Evolutionary conservation across 768 basidiomycete species (phyloP).

Genomic region (Serpula lacrymans): DNA sequence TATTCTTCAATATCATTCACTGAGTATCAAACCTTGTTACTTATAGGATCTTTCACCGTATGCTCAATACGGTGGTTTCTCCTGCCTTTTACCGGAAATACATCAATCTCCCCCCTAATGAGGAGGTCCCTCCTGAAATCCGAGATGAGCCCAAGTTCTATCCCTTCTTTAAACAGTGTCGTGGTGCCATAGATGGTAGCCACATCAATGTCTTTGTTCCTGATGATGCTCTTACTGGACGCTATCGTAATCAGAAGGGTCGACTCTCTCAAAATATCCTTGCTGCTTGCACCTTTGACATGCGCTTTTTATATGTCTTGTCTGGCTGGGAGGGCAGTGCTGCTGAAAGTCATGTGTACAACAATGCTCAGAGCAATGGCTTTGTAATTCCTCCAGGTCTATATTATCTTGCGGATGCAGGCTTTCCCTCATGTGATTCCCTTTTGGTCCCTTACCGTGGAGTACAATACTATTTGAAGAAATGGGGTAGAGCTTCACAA

Average conservation of each 20-base stretch:
- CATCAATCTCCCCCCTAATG: constrained; percentile 16
- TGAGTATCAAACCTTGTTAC: no score
- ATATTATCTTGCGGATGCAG: constrained; percentile 27
- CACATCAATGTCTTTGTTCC: constrained; percentile 22
- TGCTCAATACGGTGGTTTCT: no score
- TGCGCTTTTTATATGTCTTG: constrained; percentile 21
- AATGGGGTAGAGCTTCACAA: constrained; percentile 22
- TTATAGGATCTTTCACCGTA: no score
- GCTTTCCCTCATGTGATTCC: constrained; percentile 21
- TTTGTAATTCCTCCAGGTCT: constrained; percentile 12
- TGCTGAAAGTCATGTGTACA: constrained; percentile 15
- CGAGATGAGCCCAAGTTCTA: constrained; percentile 16
- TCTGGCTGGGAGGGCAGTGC: constrained; percentile 28
- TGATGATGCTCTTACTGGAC: constrained; percentile 8
- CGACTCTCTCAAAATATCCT: constrained; percentile 20
- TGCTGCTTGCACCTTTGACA: constrained; percentile 16
- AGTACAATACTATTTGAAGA: constrained; percentile 33
- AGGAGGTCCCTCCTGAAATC: constrained; percentile 18
- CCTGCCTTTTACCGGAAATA: constrained; percentile 19
- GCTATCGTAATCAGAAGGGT: constrained; percentile 26
- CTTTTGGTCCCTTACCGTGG: constrained; percentile 35
- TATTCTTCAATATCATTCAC: no score
- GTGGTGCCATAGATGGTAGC: constrained; percentile 27
- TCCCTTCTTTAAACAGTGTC: constrained; percentile 25
- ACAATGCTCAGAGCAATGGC: constrained; percentile 9